Percentiles rank a stretch among this genome's conserved stretches.
Evolutionary conservation across 2,329 filamentous ascomycete genomes (phyloP).

Genomic region (Aspergillus carbonarius): DNA sequence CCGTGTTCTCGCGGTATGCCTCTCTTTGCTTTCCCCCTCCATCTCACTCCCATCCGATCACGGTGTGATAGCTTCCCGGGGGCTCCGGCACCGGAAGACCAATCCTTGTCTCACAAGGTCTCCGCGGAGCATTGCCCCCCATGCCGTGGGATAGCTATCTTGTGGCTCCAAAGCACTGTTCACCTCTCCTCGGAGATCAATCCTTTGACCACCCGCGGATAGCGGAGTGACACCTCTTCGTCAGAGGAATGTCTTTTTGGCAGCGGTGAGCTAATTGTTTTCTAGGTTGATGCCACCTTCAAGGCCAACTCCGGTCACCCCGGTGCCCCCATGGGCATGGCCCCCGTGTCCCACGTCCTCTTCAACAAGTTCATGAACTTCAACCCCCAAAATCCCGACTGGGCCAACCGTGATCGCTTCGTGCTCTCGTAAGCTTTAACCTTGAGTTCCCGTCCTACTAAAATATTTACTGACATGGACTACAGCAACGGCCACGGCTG

Average conservation of each 20-base stretch:
- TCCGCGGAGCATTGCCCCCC: background rate
- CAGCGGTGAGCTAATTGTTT: constrained; percentile 10
- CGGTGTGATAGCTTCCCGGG: background rate
- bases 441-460: background rate
- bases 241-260: background rate
- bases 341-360: constrained; percentile 91
- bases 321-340: constrained; percentile 97
- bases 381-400: constrained; percentile 98
- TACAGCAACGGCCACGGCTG: constrained; percentile 93
- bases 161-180: background rate
- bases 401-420: constrained; percentile 97
- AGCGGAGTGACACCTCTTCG: background rate
- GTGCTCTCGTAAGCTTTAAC: constrained; percentile 83
- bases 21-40: constrained; percentile 14
- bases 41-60: background rate
- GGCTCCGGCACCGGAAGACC: background rate
- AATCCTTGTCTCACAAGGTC: background rate
- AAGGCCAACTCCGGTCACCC: constrained; percentile 97
- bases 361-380: constrained; percentile 99
- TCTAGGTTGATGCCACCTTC: constrained; percentile 93
- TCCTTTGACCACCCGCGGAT: background rate
- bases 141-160: background rate
- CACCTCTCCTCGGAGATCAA: background rate
- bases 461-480: constrained; percentile 10
- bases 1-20: constrained; percentile 87